These are phyloP conservation scores for Crithidia bombi DNA, from an alignment of 208 protist genomes.

Conservation along the genomic window DNA sequence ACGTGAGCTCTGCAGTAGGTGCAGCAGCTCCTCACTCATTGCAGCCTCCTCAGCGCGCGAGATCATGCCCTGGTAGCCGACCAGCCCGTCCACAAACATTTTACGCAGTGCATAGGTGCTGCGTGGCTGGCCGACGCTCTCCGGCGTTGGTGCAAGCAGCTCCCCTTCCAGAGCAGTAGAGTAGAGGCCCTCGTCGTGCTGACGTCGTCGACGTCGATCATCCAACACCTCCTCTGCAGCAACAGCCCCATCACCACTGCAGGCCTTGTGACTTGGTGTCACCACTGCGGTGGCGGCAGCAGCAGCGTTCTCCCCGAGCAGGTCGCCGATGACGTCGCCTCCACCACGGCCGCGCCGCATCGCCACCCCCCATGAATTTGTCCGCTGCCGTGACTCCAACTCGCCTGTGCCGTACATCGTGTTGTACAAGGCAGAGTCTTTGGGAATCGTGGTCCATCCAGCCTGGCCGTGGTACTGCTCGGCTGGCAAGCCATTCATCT, in stretches of 20 bases:
- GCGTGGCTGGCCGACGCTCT: constrained; percentile 75
- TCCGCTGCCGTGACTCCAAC: constrained; percentile 76
- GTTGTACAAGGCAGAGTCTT: constrained; percentile 79
- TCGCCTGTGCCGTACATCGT: constrained; percentile 51
- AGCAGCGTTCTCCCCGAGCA: constrained; percentile 24
- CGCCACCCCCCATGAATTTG: constrained; percentile 76
- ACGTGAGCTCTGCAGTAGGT: constrained; percentile 65
- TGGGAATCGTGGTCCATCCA: constrained; percentile 79
- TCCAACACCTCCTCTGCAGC: constrained; percentile 39
- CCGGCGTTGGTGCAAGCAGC: constrained; percentile 60
- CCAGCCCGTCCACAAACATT: constrained; percentile 74
- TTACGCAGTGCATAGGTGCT: constrained; percentile 86
- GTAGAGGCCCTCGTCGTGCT: constrained; percentile 63
- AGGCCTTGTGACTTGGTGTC: background rate
- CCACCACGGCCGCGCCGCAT: constrained; percentile 11
- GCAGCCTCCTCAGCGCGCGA: constrained; percentile 72
- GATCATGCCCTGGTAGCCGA: constrained; percentile 86
- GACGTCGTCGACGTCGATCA: constrained; percentile 47
- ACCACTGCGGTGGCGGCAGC: background rate
- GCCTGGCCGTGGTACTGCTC: constrained; percentile 77
- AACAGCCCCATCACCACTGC: background rate
- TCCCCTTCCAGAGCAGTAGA: constrained; percentile 58
- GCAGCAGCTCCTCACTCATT: constrained; percentile 81
- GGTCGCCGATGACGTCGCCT: background rate
- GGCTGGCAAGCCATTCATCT: constrained; percentile 63